These are phyloP conservation scores for Nymphaea thermarum DNA, from an alignment of 164 flowering plant genomes.

Conservation along the genomic window DNA sequence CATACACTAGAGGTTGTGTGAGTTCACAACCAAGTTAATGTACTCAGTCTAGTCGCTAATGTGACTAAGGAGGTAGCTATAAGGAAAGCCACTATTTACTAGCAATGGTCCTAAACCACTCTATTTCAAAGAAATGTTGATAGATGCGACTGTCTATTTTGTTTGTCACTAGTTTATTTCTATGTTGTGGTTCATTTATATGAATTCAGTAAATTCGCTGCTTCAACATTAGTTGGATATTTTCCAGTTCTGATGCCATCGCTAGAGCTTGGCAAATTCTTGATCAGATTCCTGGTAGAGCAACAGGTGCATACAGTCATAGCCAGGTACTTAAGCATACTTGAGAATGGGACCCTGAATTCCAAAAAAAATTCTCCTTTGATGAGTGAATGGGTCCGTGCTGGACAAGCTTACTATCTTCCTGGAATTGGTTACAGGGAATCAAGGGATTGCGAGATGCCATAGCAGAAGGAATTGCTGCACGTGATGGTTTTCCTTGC, in stretches of 20 bases:
- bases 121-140: too few relatives aligned
- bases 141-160: not conserved
- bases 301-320: slow-evolving; percentile 99
- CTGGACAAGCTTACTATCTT: too few relatives aligned
- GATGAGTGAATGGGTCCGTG: too few relatives aligned
- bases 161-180: not conserved
- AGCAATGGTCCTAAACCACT: too few relatives aligned
- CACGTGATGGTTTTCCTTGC: slow-evolving; percentile 90
- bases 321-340: slow-evolving; percentile 54
- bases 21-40: too few relatives aligned
- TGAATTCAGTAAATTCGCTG: not conserved
- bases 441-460: slow-evolving; percentile 86
- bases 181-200: not conserved
- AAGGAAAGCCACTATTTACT: too few relatives aligned
- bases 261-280: slow-evolving; percentile 83
- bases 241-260: slow-evolving; percentile 74
- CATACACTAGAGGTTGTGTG: too few relatives aligned
- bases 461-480: slow-evolving; percentile 92
- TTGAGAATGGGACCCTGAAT: not conserved
- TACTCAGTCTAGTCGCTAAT: too few relatives aligned
- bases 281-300: slow-evolving; percentile 92
- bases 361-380: too few relatives aligned
- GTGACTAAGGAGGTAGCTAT: too few relatives aligned
- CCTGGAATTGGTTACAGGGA: slow-evolving; percentile 34
- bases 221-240: not conserved